Evolutionary conservation across 2,329 filamentous ascomycete genomes (phyloP), one percentile per base, ranked within the genome.

Genomic region (Botryotinia convoluta): DNA sequence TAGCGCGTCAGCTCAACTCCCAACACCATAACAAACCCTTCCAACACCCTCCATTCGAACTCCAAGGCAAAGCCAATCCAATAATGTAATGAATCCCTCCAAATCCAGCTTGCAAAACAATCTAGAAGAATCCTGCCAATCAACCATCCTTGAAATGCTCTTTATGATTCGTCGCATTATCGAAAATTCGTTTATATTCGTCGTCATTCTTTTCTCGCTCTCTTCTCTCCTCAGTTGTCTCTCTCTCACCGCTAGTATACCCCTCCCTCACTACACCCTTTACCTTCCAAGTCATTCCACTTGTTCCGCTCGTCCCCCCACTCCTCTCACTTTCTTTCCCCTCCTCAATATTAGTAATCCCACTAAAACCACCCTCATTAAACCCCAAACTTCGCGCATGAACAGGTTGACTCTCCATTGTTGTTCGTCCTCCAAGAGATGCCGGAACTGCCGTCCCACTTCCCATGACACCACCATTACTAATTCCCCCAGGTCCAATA

Each of bases 281-380:
- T 18, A 32, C 29, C 65, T 26, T 71, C 57, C n/a, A 44, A 10
- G 14, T 12, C 54, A 20, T 35, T 26, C 1, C 26, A 39, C 67
- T 14, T 4, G 6, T 59, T 29, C 26, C 26, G 22, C 67, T 9
- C 16, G 10, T 44, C 4, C 10, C 22, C 12, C 20, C n/a, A 22
- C 20, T 44, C 37, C 60, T 48, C 14, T 57, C 51, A 57, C 12
- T 57, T 29, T 59, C 45, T 12, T n/a, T 8, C 16, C 42, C 73
- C 73, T 80, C 79, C 44, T 73, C 74, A 74, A 80, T 79, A 37
- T 77, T 79, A 57, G 78, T 79, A 65, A 80, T 79, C 6, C 75
- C 76, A 68, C 75, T 74, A 44, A 77, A 32, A 4, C 77, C 78
- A 18, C 79, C 78, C n/a, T 78, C 78, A 29, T 76, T 73, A 64